Evolutionary conservation across 2,329 filamentous ascomycete genomes (phyloP).

Genomic region (Botrytis galanthina): DNA sequence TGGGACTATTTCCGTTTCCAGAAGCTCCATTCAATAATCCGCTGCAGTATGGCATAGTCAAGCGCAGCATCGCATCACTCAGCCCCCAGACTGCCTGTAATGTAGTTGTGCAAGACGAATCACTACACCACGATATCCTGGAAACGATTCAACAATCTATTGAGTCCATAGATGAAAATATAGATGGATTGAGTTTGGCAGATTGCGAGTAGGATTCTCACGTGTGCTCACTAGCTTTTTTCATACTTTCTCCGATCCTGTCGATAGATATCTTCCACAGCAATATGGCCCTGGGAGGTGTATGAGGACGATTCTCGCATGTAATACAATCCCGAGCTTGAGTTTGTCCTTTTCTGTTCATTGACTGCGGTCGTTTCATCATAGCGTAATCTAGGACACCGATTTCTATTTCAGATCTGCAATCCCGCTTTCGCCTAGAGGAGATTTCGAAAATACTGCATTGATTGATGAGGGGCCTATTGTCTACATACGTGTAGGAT

Average conservation of each 20-base stretch:
- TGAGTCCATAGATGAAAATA: accelerated
- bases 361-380: no score
- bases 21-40: not conserved
- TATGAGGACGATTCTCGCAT: not conserved
- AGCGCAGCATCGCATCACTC: not conserved
- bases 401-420: not conserved
- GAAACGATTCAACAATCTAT: accelerated
- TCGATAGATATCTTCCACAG: not conserved
- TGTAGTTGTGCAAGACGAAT: not conserved
- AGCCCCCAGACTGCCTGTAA: not conserved
- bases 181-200: not conserved
- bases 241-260: not conserved
- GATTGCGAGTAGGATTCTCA: not conserved
- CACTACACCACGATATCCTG: not conserved
- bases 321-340: not conserved
- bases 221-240: not conserved
- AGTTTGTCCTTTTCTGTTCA: no score
- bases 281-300: not conserved
- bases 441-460: no score
- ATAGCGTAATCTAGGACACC: not conserved
- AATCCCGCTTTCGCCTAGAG: not conserved
- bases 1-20: not conserved
- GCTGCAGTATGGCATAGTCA: not conserved
- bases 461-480: no score
- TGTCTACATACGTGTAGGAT: no score